phyloP scores from a whole-genome alignment of 1,284 basidiomycete species.

The Rhizoctonia solani region DNA sequence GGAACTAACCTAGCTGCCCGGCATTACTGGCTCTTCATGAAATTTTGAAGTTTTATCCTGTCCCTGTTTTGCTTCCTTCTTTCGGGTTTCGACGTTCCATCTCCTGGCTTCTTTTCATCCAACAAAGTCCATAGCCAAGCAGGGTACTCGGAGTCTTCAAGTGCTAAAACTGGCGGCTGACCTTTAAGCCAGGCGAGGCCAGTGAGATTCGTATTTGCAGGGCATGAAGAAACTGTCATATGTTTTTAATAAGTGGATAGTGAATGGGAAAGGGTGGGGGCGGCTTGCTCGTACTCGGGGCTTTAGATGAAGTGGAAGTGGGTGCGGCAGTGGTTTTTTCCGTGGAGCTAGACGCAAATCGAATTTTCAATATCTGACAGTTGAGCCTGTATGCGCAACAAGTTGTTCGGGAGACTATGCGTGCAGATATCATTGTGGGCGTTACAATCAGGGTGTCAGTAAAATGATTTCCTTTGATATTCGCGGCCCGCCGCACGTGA shows the following conservation, averaged over 20 bases:
- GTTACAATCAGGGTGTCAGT: not conserved
- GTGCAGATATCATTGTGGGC: not conserved
- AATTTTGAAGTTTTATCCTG: conserved; percentile 71
- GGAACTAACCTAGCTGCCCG: not conserved
- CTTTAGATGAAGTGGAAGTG: not conserved
- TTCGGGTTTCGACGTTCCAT: conserved; percentile 69
- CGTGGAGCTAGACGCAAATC: conserved; percentile 5
- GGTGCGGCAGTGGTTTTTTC: not conserved
- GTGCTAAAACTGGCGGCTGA: conserved; percentile 77
- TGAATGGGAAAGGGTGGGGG: not conserved
- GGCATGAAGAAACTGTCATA: conserved; percentile 51
- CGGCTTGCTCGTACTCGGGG: conserved; percentile 9
- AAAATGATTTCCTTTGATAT: too few relatives aligned
- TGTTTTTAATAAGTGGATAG: not conserved
- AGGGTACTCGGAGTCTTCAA: conserved; percentile 85
- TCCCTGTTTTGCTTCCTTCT: conserved; percentile 65
- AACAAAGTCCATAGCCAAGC: conserved; percentile 86
- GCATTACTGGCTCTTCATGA: conserved; percentile 67
- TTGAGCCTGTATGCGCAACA: not conserved
- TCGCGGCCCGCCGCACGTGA: too few relatives aligned
- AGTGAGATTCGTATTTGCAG: conserved; percentile 68
- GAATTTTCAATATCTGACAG: not conserved
- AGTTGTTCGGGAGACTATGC: not conserved
- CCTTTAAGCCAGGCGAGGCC: conserved; percentile 85
- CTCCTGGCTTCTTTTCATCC: conserved; percentile 55